Evolutionary conservation across 2,329 filamentous ascomycete species (phyloP).

Genomic region (Fragosphaeria purpurea): DNA sequence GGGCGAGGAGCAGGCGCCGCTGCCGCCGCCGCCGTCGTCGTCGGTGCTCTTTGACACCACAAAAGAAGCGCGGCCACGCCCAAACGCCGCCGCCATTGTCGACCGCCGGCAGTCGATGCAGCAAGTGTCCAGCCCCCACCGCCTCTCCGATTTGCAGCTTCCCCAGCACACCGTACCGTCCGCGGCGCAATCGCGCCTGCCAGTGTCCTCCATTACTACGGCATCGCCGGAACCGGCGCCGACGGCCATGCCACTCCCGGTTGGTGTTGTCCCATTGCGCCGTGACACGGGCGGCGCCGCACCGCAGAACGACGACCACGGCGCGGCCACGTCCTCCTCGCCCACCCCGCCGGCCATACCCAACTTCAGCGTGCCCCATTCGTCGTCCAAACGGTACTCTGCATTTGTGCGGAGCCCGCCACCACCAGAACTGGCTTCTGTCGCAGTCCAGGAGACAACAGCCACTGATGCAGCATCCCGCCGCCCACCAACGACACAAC

Average conservation of each 20-base stretch:
- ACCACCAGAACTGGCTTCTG: background rate
- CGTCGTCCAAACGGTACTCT: conserved; percentile 35
- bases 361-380: conserved; percentile 45
- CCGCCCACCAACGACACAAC: too few relatives aligned
- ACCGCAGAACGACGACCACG: background rate
- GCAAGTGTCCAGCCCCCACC: conserved; percentile 19
- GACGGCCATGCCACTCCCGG: background rate
- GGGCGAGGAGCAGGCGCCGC: conserved; percentile 20
- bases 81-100: conserved; percentile 41
- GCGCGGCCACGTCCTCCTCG: background rate
- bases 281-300: too few relatives aligned
- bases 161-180: conserved; percentile 17
- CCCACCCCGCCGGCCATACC: conserved; percentile 24
- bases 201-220: background rate
- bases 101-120: conserved; percentile 44
- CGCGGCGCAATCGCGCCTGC: background rate
- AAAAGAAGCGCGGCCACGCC: conserved; percentile 33
- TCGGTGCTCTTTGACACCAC: conserved; percentile 4
- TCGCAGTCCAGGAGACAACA: background rate
- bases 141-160: conserved; percentile 30
- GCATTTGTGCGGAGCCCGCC: conserved; percentile 20
- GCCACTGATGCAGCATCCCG: background rate
- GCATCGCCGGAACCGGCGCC: background rate
- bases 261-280: too few relatives aligned
- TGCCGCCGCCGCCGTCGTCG: background rate